Base-by-base conservation (phyloP, 192 early-diverging fungal genomes). In the Mortierella antarctica region DNA sequence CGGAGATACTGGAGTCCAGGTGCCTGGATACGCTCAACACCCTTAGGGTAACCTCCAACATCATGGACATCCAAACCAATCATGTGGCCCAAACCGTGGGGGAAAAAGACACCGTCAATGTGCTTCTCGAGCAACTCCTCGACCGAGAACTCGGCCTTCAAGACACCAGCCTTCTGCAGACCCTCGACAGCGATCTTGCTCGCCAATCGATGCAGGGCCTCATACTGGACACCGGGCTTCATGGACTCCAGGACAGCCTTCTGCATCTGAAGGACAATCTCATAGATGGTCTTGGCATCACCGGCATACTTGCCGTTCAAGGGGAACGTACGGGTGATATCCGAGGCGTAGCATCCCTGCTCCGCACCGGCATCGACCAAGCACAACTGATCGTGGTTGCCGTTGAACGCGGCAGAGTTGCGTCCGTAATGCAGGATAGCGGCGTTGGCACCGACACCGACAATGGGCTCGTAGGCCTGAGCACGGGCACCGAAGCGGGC, bases 41-140 rank as follows among this genome's bases (percentile, higher is more conserved):
- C 95, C 20, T 79, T 71, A 11, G 94, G 95, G 70, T 96, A 96
- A 20, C 97, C 95, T 51, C 91, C 95, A 54, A 93, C 90, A 71
- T 98, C 97, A 74, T 98, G 97, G 5, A 95, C 95, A 82, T 97
- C 95, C 56, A 98, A 87, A 65, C 97, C 97, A 56, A 98, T 88
- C 58, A 91, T 84, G 66, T 96, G 96, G 21, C 97, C 97, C 6
- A 98, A 86, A 49, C 97, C 96, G 71, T 98, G 97, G 15, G 92
- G 94, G 86, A 95, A 95, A 83, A 98, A 98, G 62, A 93, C 88
- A 15, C 89, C 90, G 5, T 89, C 88, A 12, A 96, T 85, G 60
- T 91, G 86, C 73, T 92, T 76, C 12, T 83, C 74, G n/a, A 93
- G 46, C 41, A 96, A 83, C 49, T 86, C 83, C 21, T 88, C 88